Evolutionary conservation across 2,329 filamentous ascomycete genomes (phyloP), one percentile per base, ranked within the genome.

Genomic region (Hypoxylon sp.): DNA sequence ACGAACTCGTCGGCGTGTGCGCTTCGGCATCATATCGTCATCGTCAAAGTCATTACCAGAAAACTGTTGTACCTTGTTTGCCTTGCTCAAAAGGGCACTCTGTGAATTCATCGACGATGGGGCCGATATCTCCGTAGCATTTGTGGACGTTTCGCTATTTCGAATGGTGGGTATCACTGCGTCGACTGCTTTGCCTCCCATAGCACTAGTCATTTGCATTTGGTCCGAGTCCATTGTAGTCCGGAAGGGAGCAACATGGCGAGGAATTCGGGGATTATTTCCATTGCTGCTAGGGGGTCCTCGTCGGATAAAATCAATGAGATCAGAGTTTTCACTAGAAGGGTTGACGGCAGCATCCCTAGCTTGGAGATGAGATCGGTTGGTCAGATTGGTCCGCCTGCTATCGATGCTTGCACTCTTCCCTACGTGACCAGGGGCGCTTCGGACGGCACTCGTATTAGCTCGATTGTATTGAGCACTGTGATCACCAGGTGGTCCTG

Each of bases 291-390:
- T 86, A 0, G 92, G 91, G 2, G 94, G 94, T 0, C 94, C 95
- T 76, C 93, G 90, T 49, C 94, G 90, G 71, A 99, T 97, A 78
- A 99, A 98, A 77, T 98, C 94, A 71, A 98, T 97, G 63, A 99
- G 82, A 67, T 98, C 96, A 11, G 93, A 92, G 62, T 90, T 97
- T 70, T 90, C 90, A 55, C 89, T 88, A 56, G 84, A 85, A 63
- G 82, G 82, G 53, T 89, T 85, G 14, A 89, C 85, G 45, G 86
- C 84, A 38, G 93, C 88, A 67, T 93, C 90, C 52, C 93, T 91
- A 63, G 95, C 90, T 78, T 91, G 87, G 51, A 91, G 85, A 65
- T 87, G 88, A 50, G 82, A 82, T 63, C 86, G 82, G 67, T 78
- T 84, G 59, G 80, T 80, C 17, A 79, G 75, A 5, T 80, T 78